phyloP scores from a whole-genome alignment of 1,284 basidiomycete species.

The Omphalotus olearius region DNA sequence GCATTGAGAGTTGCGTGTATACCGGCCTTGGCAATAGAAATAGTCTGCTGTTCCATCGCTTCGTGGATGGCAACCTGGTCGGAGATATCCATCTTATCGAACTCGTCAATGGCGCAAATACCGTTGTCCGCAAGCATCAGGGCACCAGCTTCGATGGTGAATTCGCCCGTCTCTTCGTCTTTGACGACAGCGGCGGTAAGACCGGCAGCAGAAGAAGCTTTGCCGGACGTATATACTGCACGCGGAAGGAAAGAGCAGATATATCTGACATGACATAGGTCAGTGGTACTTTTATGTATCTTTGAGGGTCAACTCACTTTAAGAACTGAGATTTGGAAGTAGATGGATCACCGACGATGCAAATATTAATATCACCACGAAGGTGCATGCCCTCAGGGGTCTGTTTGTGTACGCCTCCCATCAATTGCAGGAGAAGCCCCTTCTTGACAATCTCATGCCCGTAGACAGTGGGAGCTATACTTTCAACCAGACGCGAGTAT shows the following conservation, averaged over 20 bases:
- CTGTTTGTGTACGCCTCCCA: constrained; percentile 99
- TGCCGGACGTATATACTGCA: constrained; percentile 98
- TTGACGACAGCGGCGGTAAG: constrained; percentile 97
- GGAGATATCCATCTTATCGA: constrained; percentile 99
- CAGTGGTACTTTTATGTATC: not conserved
- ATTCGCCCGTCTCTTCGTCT: constrained; percentile 98
- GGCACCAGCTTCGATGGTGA: constrained; percentile 98
- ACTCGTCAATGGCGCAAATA: constrained; percentile 99
- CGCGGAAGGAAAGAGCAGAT: constrained; percentile 99
- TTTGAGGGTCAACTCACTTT: constrained; percentile 68
- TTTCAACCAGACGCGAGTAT: constrained; percentile 89
- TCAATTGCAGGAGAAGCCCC: constrained; percentile 93
- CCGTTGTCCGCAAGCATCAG: constrained; percentile 99
- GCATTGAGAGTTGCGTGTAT: constrained; percentile 99
- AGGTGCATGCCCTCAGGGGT: constrained; percentile 96
- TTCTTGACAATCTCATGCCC: constrained; percentile 99
- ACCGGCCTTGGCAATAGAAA: constrained; percentile 98
- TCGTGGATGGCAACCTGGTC: constrained; percentile 99
- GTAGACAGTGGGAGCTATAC: constrained; percentile 97
- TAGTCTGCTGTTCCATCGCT: constrained; percentile 99
- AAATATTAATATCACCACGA: constrained; percentile 97
- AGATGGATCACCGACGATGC: constrained; percentile 96
- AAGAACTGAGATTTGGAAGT: constrained; percentile 98
- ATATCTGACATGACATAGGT: constrained; percentile 55
- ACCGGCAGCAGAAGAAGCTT: constrained; percentile 98